These are phyloP conservation scores for Kuraishia hungarica DNA, from an alignment of 805 yeast species.

Conservation along the genomic window DNA sequence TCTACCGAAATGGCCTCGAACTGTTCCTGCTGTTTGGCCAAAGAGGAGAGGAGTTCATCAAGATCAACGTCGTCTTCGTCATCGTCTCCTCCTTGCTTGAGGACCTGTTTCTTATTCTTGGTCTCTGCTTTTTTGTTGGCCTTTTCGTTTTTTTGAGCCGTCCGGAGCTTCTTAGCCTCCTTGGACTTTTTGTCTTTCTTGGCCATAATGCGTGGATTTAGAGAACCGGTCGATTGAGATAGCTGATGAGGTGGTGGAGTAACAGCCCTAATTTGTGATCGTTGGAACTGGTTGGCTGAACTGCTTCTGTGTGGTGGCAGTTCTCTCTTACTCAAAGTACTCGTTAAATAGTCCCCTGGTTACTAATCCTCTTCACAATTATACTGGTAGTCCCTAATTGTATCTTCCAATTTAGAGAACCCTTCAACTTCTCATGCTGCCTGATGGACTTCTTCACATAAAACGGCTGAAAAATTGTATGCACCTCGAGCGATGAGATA, in stretches of 20 bases:
- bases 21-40: conserved; percentile 71
- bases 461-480: background rate
- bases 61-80: conserved; percentile 79
- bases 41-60: conserved; percentile 72
- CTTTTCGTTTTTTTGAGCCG: conserved; percentile 77
- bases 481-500: background rate
- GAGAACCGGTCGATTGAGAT: too few species aligned
- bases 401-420: background rate
- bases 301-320: background rate
- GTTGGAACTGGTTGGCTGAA: too few species aligned
- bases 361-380: too few species aligned
- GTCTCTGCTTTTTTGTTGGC: conserved; percentile 62
- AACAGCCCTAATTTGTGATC: too few species aligned
- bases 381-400: too few species aligned
- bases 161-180: conserved; percentile 84
- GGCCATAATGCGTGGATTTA: conserved; percentile 46
- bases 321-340: background rate
- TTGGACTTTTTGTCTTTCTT: conserved; percentile 78
- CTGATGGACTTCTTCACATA: background rate
- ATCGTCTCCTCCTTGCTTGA: conserved; percentile 71
- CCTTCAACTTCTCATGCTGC: background rate
- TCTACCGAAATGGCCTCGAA: conserved; percentile 66
- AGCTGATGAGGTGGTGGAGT: too few species aligned
- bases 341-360: too few species aligned
- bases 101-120: conserved; percentile 67